phyloP scores from a whole-genome alignment of 1,284 basidiomycete genomes.

The Volvariella volvacea region DNA sequence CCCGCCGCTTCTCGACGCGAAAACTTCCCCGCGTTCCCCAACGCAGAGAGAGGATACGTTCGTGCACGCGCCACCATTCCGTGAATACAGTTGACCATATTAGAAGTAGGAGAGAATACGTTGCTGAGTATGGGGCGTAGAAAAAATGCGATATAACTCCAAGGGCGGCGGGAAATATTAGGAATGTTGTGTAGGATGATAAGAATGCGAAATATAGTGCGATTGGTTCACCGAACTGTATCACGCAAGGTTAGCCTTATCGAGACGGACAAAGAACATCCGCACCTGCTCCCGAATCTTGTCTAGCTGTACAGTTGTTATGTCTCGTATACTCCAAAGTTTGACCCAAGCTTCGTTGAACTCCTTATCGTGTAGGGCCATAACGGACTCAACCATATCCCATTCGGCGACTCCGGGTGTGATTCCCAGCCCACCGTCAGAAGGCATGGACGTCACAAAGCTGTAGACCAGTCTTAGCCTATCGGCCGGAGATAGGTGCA shows the following conservation, averaged over 20 bases:
- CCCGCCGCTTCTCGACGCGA: constrained; percentile 70
- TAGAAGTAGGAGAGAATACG: constrained; percentile 72
- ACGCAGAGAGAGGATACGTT: constrained; percentile 72
- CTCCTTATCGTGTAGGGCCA: constrained; percentile 76
- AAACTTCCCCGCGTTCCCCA: constrained; percentile 78
- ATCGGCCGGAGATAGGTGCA: constrained; percentile 59
- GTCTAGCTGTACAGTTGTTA: constrained; percentile 53
- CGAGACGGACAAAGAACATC: not conserved
- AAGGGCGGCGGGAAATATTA: constrained; percentile 61
- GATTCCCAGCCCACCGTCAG: constrained; percentile 77
- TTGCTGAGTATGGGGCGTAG: constrained; percentile 64
- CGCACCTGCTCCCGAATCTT: constrained; percentile 54
- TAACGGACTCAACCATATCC: constrained; percentile 73
- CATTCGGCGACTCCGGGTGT: constrained; percentile 65
- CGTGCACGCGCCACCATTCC: constrained; percentile 83
- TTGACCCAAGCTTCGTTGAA: constrained; percentile 75
- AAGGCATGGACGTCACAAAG: constrained; percentile 63
- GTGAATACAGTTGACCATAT: constrained; percentile 84
- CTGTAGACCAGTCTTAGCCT: constrained; percentile 75
- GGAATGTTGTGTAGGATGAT: constrained; percentile 72
- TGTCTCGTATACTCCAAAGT: constrained; percentile 54
- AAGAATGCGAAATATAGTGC: constrained; percentile 93
- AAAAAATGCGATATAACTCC: constrained; percentile 61
- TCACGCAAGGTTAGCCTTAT: not conserved
- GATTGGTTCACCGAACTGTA: constrained; percentile 80